Evolutionary conservation across 768 basidiomycete genomes (phyloP).

Genomic region (Kwoniella shandongensis): DNA sequence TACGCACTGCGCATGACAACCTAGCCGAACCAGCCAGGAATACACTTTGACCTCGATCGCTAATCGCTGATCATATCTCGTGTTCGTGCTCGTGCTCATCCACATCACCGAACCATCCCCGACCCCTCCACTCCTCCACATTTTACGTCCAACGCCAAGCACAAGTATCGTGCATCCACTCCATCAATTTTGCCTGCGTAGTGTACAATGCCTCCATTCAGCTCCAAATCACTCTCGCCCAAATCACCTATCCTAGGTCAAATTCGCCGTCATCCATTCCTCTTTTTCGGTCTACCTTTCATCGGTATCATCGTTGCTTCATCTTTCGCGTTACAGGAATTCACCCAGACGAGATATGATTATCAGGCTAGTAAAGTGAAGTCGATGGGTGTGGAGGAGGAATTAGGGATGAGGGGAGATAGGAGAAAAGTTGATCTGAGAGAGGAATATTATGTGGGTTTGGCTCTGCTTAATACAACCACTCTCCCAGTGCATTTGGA

Average conservation of each 20-base stretch:
- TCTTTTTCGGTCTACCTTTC: slow-evolving; percentile 82
- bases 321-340: slow-evolving; percentile 74
- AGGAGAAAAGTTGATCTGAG: slow-evolving; percentile 74
- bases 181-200: no score
- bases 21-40: no score
- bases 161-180: no score
- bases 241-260: slow-evolving; percentile 25
- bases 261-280: slow-evolving; percentile 45
- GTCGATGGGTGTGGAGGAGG: slow-evolving; percentile 38
- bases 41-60: no score
- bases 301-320: slow-evolving; percentile 78
- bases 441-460: slow-evolving; percentile 92
- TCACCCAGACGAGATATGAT: slow-evolving; percentile 91
- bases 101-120: no score
- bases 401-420: slow-evolving; percentile 44
- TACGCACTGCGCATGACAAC: no score
- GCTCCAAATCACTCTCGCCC: slow-evolving; percentile 36
- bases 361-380: slow-evolving; percentile 58
- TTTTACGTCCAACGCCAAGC: no score
- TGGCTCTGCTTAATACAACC: no score
- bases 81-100: no score
- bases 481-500: not conserved
- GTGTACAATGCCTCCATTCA: slow-evolving; percentile 40
- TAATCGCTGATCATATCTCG: no score
- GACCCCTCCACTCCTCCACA: no score